Evolutionary conservation across 495 filamentous ascomycete genomes (phyloP), one percentile per base, ranked within the genome.

Genomic region (Stereocaulon alpinum): DNA sequence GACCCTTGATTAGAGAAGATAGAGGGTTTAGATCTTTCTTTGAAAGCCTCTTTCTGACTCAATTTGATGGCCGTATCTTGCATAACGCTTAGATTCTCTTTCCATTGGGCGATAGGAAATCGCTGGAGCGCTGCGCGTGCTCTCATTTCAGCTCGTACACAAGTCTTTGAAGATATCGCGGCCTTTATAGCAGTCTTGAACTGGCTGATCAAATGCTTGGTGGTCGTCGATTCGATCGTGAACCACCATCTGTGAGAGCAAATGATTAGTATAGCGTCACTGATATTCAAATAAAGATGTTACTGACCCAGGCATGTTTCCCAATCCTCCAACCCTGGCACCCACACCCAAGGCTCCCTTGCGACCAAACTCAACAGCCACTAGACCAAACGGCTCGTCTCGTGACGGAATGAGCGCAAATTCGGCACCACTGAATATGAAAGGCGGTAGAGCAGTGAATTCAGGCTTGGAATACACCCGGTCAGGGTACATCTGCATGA

Each of bases 331-430:
- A n/a, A 80, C 77, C 52, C 78, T 70, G 40, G 85, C 82, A 22
- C 86, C 86, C 55, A 90, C 84, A 54, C 86, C 86, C 17, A 90
- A 75, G 15, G 86, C 87, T 44, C 86, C 86, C 68, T 89, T 89
- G 27, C 86, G 77, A 29, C 86, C 86, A 63, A 89, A 90, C 66
- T 90, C 86, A 47, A 90, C 86, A 34, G 86, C 87, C 4, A 89
- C 87, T n/a, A 91, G 71, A 32, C 87, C 87, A 62, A 91, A 91
- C 0, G 87, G 87, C 67, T 91, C 87, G 61, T 91, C 87, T 59
- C 87, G 81, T 18, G 84, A 88, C 6, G 87, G 86, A 57, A 91
- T 89, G 37, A 91, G 73, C 17, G 86, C 86, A 61, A 91, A 89
- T 53, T 91, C 87, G 18, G 86, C 85, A 20, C 87, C 87, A 52